Base-by-base conservation (phyloP, 1,284 basidiomycete species). In the Ceratobasidium sp. region DNA sequence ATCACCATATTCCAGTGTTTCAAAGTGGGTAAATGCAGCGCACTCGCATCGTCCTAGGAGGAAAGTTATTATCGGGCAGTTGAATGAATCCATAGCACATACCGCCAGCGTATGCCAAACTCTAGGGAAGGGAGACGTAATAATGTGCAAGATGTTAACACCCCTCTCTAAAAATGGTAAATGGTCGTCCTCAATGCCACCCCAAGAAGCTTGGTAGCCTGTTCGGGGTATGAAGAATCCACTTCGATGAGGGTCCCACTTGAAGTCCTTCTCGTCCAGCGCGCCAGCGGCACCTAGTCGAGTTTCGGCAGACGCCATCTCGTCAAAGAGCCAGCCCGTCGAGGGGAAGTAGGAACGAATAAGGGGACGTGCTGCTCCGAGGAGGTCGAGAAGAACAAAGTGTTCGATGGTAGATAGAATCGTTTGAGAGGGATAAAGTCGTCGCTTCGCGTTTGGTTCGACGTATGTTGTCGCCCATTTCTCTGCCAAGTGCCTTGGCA, bases 161-260 rank as follows among this genome's bases (percentile, higher is more conserved):
- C 96, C 97, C 66, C 84, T 81, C 44, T 83, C 81, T 54, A 97
- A 78, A 82, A 99, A 99, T 16, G 97, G 97, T 30, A 95, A 80
- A 80, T 99, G 97, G 81, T 99, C 97, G 80, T 99, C 97, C 51
- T 89, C 93, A 73, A 98, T 91, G 58, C 88, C 89, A 0, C 87
- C 88, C 18, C 81, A 79, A 73, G 83, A 85, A 40, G 77, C 75
- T 48, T 83, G 62, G 30, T 75, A 77, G 0, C 79, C 80, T 0
- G 77, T 79, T 53, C 88, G 83, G 54, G 84, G 81, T 28, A 80
- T 74, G 80, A 94, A 93, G 80, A 88, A 94, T 73, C 88, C 90
- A 46, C 66, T 69, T 7, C 54, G 51, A 28, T 69, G 66, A 18
- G 66, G 23, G 21, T 75, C 72, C 74, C 84, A 87, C 49, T 70